Conservation (phyloP, 2,329 filamentous ascomycete species). For the Pseudogymnoascus sp. region DNA sequence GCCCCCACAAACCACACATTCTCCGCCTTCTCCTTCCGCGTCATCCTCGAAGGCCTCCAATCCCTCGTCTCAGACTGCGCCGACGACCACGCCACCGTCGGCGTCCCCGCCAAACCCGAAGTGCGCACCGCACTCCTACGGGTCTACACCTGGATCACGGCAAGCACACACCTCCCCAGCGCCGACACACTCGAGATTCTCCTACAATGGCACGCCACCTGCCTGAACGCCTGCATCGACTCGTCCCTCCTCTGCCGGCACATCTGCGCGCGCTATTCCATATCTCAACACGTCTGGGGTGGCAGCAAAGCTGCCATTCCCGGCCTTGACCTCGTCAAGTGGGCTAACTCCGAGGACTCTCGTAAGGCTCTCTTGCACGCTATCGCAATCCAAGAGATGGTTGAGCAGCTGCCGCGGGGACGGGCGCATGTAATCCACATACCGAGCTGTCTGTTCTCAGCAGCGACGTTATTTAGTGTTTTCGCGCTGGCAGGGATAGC, state of each 20-base stretch:
- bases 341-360: constrained; percentile 32
- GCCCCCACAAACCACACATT: constrained; percentile 26
- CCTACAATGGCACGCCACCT: constrained; percentile 37
- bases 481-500: constrained; percentile 32
- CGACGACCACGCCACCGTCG: constrained; percentile 31
- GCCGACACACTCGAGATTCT: constrained; percentile 33
- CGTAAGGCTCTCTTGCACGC: constrained; percentile 34
- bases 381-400: constrained; percentile 37
- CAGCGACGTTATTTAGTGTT: constrained; percentile 34
- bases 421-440: constrained; percentile 37
- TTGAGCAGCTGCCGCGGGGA: constrained; percentile 36
- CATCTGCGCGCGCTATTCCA: constrained; percentile 32
- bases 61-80: constrained; percentile 34
- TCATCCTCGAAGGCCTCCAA: constrained; percentile 36
- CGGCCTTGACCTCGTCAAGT: constrained; percentile 31
- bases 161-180: constrained; percentile 29
- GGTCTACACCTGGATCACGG: constrained; percentile 31
- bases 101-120: constrained; percentile 32
- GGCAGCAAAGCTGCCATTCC: constrained; percentile 22
- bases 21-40: constrained; percentile 33
- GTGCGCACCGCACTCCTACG: constrained; percentile 32
- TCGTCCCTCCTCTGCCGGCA: constrained; percentile 32
- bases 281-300: constrained; percentile 33
- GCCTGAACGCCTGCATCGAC: constrained; percentile 34
- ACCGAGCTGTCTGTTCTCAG: constrained; percentile 35